Evolutionary conservation across 352 stramenopile genomes (phyloP).

Genomic region (Globisporangium perplexum): DNA sequence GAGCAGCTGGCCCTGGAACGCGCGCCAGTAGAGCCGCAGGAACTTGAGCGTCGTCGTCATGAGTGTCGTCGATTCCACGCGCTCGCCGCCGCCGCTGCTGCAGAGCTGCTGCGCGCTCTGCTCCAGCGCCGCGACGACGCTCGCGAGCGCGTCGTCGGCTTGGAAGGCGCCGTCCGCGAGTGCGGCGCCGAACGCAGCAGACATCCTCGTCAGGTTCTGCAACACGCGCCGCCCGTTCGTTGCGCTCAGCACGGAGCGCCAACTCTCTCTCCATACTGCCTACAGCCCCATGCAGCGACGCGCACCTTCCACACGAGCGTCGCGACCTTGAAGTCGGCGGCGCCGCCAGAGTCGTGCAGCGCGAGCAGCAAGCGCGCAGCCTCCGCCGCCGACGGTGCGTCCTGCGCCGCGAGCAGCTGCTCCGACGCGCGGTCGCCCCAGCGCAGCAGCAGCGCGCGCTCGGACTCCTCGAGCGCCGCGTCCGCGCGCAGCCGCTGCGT

Average conservation of each 20-base stretch:
- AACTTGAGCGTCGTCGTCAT: slow-evolving; percentile 23
- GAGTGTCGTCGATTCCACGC: not conserved
- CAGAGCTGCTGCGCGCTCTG: slow-evolving; percentile 16
- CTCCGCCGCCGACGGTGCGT: not conserved
- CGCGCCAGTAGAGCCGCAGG: slow-evolving; percentile 49
- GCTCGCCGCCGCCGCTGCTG: no score
- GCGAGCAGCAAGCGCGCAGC: slow-evolving; percentile 5
- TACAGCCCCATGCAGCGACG: not conserved
- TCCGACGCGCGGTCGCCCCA: slow-evolving; percentile 9
- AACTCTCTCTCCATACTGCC: no score
- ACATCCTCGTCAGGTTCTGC: slow-evolving; percentile 43
- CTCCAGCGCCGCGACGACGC: slow-evolving; percentile 25
- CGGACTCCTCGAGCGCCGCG: not conserved
- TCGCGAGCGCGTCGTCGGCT: slow-evolving; percentile 26
- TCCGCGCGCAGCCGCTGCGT: slow-evolving; percentile 2
- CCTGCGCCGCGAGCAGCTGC: slow-evolving; percentile 2
- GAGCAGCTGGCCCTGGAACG: slow-evolving; percentile 50
- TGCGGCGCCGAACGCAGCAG: slow-evolving; percentile 17
- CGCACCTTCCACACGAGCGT: slow-evolving; percentile 53
- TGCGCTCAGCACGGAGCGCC: no score
- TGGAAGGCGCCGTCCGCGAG: slow-evolving; percentile 16
- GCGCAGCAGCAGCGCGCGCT: slow-evolving; percentile 7
- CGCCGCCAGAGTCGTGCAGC: slow-evolving; percentile 8
- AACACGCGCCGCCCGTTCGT: no score
- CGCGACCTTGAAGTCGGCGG: slow-evolving; percentile 26